phyloP scores from a whole-genome alignment of 2,329 filamentous ascomycete species.

The Ophiostoma piceae region DNA sequence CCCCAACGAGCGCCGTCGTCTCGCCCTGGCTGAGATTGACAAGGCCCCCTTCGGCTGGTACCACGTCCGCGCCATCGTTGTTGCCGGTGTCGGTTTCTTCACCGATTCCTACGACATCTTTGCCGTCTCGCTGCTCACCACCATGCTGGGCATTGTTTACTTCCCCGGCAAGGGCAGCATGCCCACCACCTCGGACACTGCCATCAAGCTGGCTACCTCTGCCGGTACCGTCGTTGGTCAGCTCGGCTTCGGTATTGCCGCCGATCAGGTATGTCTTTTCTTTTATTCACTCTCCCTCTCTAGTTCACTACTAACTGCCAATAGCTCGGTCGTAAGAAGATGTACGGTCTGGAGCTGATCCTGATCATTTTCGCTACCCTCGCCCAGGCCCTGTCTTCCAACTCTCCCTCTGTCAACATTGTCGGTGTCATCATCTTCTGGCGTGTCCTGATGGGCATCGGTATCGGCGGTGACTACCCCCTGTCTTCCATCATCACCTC shows the following conservation, averaged over 20 bases:
- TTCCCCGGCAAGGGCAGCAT: slow-evolving; percentile 56
- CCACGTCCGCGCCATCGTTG: slow-evolving; percentile 69
- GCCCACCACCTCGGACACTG: slow-evolving; percentile 64
- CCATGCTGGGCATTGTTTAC: slow-evolving; percentile 76
- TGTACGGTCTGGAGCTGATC: slow-evolving; percentile 71
- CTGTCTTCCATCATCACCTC: slow-evolving; percentile 79
- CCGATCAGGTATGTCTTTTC: slow-evolving; percentile 45
- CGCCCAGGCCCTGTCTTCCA: slow-evolving; percentile 62
- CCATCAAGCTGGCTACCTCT: slow-evolving; percentile 80
- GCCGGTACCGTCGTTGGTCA: slow-evolving; percentile 80
- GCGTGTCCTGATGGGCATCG: slow-evolving; percentile 69
- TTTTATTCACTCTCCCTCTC: neutral
- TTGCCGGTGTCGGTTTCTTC: slow-evolving; percentile 83
- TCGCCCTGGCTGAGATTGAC: slow-evolving; percentile 76
- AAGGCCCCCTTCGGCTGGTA: slow-evolving; percentile 80
- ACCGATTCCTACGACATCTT: slow-evolving; percentile 78
- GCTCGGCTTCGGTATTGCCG: slow-evolving; percentile 70
- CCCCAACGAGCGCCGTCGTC: slow-evolving; percentile 70
- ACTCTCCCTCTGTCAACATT: slow-evolving; percentile 58
- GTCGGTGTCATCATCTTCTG: slow-evolving; percentile 70
- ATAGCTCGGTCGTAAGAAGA: slow-evolving; percentile 44
- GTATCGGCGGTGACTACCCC: slow-evolving; percentile 74
- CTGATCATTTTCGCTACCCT: slow-evolving; percentile 75
- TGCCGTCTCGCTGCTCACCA: slow-evolving; percentile 65
- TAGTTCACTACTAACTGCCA: neutral